phyloP scores from a whole-genome alignment of 2,329 filamentous ascomycete species.

The Exophiala bonariae region DNA sequence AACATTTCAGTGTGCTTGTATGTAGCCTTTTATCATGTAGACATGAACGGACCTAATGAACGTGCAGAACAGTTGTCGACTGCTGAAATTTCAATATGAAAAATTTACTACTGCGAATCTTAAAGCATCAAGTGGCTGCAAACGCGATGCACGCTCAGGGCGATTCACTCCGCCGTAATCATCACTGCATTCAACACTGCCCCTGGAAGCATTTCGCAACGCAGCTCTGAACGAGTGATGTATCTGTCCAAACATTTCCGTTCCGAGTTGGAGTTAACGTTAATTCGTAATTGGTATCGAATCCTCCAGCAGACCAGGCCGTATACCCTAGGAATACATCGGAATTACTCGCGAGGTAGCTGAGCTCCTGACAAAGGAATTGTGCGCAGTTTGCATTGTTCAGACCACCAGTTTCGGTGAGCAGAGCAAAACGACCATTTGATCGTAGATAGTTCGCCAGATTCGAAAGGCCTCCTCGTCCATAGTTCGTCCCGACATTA shows the following conservation, averaged over 20 bases:
- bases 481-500: conserved; percentile 42
- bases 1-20: too few relatives aligned
- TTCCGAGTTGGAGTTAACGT: conserved; percentile 21
- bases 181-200: conserved; percentile 1
- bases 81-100: too few relatives aligned
- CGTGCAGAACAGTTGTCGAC: too few relatives aligned
- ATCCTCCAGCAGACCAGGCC: conserved; percentile 40
- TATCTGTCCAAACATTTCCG: conserved; percentile 22
- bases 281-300: conserved; percentile 29
- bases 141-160: too few relatives aligned
- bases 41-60: too few relatives aligned
- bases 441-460: conserved; percentile 50
- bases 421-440: conserved; percentile 50
- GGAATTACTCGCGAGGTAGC: conserved; percentile 35
- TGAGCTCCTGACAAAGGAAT: conserved; percentile 35
- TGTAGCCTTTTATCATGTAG: too few relatives aligned
- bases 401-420: conserved; percentile 54
- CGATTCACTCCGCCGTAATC: too few relatives aligned
- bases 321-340: conserved; percentile 39
- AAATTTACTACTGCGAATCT: too few relatives aligned
- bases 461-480: conserved; percentile 38
- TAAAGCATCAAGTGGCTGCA: too few relatives aligned
- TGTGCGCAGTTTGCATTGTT: conserved; percentile 32
- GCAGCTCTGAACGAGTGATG: conserved; percentile 15
- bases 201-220: conserved; percentile 11